Evolutionary conservation across 495 filamentous ascomycete genomes (phyloP), one percentile per base, ranked within the genome.

Genomic region (Xylaria telfairii): DNA sequence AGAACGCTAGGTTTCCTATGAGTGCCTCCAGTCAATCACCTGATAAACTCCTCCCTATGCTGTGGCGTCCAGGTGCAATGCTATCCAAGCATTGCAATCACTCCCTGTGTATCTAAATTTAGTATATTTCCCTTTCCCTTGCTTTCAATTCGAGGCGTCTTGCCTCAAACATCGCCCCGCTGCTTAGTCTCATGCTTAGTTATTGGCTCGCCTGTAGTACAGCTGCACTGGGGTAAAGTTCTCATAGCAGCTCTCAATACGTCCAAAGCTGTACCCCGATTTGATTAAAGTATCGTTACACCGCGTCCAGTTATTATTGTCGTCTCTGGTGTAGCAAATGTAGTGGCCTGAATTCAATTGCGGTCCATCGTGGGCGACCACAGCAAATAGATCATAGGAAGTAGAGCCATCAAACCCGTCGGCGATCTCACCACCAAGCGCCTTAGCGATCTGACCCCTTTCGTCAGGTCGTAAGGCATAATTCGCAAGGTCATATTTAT

Each of bases 361-460:
- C 0, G 44, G 13, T 15, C 81, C 80, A 44, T 67, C 54, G 54
- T 86, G 84, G 51, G 78, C 60, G 42, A 78, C 79, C n/a, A 86
- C 81, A 42, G 80, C 84, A 73, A 83, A 86, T 54, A 81, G 80
- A 30, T 85, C 79, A 71, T 87, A 88, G 1, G 60, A 21, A 64
- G 82, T 77, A 17, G 71, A 65, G 3, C 72, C 71, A 17, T 65
- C 8, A 28, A 72, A 34, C 67, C 66, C 26, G 17, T 49, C 13
- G n/a, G 8, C 60, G 3, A 49, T 24, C 5, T 65, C 37, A 30
- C 61, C 41, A 21, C 51, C 49, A 37, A 76, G 12, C 3, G 56
- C 9, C 19, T 61, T 37, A 21, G 49, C 54, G 44, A 57, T 67
- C 70, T 72, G 72, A 34, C 59, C 15, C 24, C 75, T 73, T 3